Base-by-base conservation (phyloP, 139 green algal species). In the Yamagishiella unicocca region DNA sequence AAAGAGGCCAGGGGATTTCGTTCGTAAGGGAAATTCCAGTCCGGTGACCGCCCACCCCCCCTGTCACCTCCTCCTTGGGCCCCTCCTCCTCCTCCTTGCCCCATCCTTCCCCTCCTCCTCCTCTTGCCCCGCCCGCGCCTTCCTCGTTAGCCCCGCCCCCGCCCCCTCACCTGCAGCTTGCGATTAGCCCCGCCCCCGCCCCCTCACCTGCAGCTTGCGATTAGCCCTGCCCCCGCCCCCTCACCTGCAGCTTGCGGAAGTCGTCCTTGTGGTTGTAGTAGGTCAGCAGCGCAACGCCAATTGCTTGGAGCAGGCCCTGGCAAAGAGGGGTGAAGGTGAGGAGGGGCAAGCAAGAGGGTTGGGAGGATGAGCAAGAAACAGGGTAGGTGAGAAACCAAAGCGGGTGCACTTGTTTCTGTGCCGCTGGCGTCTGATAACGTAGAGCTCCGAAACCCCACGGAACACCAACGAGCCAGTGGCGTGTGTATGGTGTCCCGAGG, bases 301-400 rank as follows among this genome's bases (percentile, higher is more conserved):
- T 83, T 1, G 92, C 92, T 5, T 92, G 89, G n/a, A 90, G 88
- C 79, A 98, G 90, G 27, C 91, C 93, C 53, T 94, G 85, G n/a
- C n/a, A n/a, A 21, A n/a, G 37, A 38, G 19, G 25, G 54, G 64
- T 4, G 43, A 43, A 5, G n/a, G 55, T 8, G 14, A 29, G 21
- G 12, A 21, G 55, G 55, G 55, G 12, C 21, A 66, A n/a, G n/a
- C n/a, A n/a, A n/a, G n/a, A n/a, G n/a, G n/a, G n/a, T n/a, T n/a
- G n/a, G n/a, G n/a, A n/a, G n/a, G n/a, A n/a, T n/a, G n/a, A n/a
- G n/a, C n/a, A n/a, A n/a, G n/a, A n/a, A n/a, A n/a, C n/a, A n/a
- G n/a, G n/a, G n/a, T n/a, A n/a, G n/a, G n/a, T n/a, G n/a, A n/a
- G n/a, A n/a, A n/a, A n/a, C n/a, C n/a, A n/a, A n/a, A n/a, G n/a